Conservation (phyloP, 495 filamentous ascomycete species). For the Penicillium canariense region DNA sequence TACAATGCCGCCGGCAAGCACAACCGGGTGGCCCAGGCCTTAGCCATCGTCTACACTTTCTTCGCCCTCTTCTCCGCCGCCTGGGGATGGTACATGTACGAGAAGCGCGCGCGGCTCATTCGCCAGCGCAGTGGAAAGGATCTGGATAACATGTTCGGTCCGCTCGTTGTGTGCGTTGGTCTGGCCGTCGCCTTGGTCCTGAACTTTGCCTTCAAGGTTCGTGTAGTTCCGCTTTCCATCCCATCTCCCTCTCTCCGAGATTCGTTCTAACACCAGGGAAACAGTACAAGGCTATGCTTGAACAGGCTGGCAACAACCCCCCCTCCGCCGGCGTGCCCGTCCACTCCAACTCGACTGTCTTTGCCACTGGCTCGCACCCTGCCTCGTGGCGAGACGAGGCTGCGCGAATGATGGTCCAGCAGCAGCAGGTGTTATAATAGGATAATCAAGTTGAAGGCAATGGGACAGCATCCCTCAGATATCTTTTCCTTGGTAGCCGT, state of each 20-base stretch:
- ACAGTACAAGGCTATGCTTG: slow-evolving; percentile 37
- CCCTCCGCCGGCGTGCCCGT: slow-evolving; percentile 9
- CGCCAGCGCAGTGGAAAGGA: slow-evolving; percentile 80
- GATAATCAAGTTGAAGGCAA: not conserved
- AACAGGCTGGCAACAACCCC: slow-evolving; percentile 20
- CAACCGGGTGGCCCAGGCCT: slow-evolving; percentile 66
- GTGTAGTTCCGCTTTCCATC: not conserved
- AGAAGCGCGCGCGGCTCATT: slow-evolving; percentile 74
- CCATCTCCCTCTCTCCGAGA: not conserved
- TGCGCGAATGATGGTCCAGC: slow-evolving; percentile 6
- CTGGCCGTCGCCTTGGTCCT: slow-evolving; percentile 73
- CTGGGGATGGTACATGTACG: slow-evolving; percentile 87
- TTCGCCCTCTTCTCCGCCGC: slow-evolving; percentile 77
- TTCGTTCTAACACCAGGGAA: slow-evolving; percentile 8
- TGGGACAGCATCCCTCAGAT: not conserved
- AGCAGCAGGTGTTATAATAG: slow-evolving; percentile 25
- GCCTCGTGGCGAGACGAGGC: slow-evolving; percentile 12
- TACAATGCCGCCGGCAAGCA: slow-evolving; percentile 79
- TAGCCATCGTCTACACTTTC: slow-evolving; percentile 77
- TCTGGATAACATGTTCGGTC: slow-evolving; percentile 84
- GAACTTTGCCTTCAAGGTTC: slow-evolving; percentile 82
- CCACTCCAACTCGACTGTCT: slow-evolving; percentile 14
- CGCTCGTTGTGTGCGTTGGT: slow-evolving; percentile 77
- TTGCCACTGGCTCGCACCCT: slow-evolving; percentile 6
- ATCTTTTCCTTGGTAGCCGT: not conserved